These are phyloP conservation scores for Leccinum subgranulosum DNA, from an alignment of 768 basidiomycete genomes.

Conservation along the genomic window DNA sequence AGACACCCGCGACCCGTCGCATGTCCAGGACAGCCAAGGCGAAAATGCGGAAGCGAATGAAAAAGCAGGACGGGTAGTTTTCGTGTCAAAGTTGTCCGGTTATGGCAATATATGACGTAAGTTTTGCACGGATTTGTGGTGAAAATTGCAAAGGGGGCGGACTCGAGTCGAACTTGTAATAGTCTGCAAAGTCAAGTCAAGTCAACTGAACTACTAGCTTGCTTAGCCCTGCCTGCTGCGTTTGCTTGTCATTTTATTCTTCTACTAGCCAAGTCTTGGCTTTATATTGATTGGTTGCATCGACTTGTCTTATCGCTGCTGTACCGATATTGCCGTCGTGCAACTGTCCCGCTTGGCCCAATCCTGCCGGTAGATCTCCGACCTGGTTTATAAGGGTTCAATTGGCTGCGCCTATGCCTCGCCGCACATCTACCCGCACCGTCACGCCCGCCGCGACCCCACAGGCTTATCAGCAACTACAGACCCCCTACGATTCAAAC, in stretches of 20 bases:
- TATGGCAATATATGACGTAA: conserved; percentile 25
- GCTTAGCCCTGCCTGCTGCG: not conserved
- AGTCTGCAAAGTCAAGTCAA: not conserved
- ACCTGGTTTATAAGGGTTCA: conserved; percentile 35
- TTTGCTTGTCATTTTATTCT: conserved; percentile 9
- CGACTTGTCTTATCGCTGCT: conserved; percentile 19
- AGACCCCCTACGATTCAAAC: conserved; percentile 34
- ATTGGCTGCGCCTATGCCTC: conserved; percentile 51
- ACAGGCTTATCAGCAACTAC: conserved; percentile 25
- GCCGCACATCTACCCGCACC: conserved; percentile 46
- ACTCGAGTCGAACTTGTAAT: conserved; percentile 2
- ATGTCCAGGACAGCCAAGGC: conserved; percentile 57
- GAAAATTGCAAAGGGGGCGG: conserved; percentile 8
- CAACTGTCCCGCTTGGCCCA: conserved; percentile 19
- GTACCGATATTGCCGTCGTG: conserved; percentile 15
- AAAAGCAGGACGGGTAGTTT: conserved; percentile 29
- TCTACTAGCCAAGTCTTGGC: conserved; percentile 10
- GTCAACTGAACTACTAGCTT: not conserved
- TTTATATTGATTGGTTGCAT: conserved; percentile 20
- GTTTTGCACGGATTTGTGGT: conserved; percentile 11
- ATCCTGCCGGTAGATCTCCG: conserved; percentile 34
- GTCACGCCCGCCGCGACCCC: conserved; percentile 32
- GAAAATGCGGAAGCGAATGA: conserved; percentile 46
- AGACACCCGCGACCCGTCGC: conserved; percentile 49
- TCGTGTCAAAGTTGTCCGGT: conserved; percentile 8